Conservation (phyloP, 2,329 filamentous ascomycete genomes). For the Phoma sp. region DNA sequence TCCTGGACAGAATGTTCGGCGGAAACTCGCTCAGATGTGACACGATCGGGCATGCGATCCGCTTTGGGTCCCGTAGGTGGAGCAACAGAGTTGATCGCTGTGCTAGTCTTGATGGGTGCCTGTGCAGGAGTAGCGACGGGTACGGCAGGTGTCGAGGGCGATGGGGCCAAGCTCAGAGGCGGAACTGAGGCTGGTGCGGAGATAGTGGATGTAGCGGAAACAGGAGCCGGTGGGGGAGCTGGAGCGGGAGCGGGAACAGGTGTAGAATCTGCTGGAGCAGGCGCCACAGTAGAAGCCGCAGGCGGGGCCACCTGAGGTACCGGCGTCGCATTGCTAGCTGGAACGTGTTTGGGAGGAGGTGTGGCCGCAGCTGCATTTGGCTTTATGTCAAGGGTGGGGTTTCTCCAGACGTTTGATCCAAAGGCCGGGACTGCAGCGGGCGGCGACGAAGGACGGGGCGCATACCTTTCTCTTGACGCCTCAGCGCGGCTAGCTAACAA, state of each 20-base stretch:
- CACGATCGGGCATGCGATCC: slow-evolving; percentile 41
- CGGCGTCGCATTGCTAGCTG: slow-evolving; percentile 25
- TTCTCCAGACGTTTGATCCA: slow-evolving; percentile 54
- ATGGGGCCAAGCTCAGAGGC: slow-evolving; percentile 15
- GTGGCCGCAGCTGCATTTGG: slow-evolving; percentile 28
- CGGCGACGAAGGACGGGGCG: slow-evolving; percentile 57
- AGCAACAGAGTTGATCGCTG: slow-evolving; percentile 21
- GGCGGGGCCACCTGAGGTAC: background rate
- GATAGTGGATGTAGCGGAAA: slow-evolving; percentile 34
- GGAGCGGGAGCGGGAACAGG: slow-evolving; percentile 30
- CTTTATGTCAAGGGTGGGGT: slow-evolving; percentile 46
- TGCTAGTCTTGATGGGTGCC: slow-evolving; percentile 25
- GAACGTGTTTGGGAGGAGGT: slow-evolving; percentile 35
- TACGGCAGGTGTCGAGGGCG: slow-evolving; percentile 23
- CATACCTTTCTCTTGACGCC: slow-evolving; percentile 54
- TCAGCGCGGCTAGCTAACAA: slow-evolving; percentile 54
- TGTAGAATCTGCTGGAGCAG: background rate
- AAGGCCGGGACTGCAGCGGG: slow-evolving; percentile 64
- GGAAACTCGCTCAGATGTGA: slow-evolving; percentile 31
- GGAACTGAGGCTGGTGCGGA: slow-evolving; percentile 32
- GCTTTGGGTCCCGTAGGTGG: slow-evolving; percentile 52
- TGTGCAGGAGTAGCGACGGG: slow-evolving; percentile 31
- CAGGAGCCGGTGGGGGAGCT: slow-evolving; percentile 24
- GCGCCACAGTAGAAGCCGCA: slow-evolving; percentile 29
- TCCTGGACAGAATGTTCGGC: slow-evolving; percentile 31